Evolutionary conservation across 2,329 filamentous ascomycete species (phyloP).

Genomic region (Venturia nashicola): DNA sequence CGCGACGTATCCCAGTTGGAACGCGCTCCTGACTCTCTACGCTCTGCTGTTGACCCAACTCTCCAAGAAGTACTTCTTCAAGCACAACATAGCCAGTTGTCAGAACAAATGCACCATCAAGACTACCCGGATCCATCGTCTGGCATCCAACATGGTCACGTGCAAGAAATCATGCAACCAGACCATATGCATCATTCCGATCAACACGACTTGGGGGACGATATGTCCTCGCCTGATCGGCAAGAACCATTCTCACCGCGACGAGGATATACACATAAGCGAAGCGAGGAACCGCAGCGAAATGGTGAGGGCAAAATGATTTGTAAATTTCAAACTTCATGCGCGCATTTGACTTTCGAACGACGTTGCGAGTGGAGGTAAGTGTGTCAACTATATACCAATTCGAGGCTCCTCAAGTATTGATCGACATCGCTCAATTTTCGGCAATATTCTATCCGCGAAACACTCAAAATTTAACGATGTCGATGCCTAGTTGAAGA

Average conservation of each 20-base stretch:
- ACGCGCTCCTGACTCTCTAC: slow-evolving; percentile 7
- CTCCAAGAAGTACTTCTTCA: not conserved
- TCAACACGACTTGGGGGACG: not conserved
- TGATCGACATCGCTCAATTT: not conserved
- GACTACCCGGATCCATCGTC: not conserved
- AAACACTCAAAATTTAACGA: slow-evolving; percentile 13
- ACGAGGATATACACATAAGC: slow-evolving; percentile 27
- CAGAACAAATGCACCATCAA: slow-evolving; percentile 2
- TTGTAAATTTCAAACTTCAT: slow-evolving; percentile 57
- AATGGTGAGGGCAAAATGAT: slow-evolving; percentile 64
- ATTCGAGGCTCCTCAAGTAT: not conserved
- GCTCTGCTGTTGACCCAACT: slow-evolving; percentile 3
- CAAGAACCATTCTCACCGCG: slow-evolving; percentile 17
- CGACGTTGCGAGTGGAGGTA: slow-evolving; percentile 92
- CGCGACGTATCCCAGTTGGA: slow-evolving; percentile 7
- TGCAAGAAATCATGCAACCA: not conserved
- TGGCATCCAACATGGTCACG: slow-evolving; percentile 1
- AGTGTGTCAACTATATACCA: slow-evolving; percentile 27
- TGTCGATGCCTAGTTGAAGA: not conserved
- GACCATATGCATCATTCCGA: slow-evolving; percentile 7
- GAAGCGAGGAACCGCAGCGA: slow-evolving; percentile 39
- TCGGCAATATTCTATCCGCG: not conserved
- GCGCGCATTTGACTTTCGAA: slow-evolving; percentile 57
- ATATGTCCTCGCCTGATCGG: slow-evolving; percentile 6
- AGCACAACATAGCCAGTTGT: not conserved